phyloP scores from a whole-genome alignment of 2,329 filamentous ascomycete genomes.

The Pseudocercospora vitis region DNA sequence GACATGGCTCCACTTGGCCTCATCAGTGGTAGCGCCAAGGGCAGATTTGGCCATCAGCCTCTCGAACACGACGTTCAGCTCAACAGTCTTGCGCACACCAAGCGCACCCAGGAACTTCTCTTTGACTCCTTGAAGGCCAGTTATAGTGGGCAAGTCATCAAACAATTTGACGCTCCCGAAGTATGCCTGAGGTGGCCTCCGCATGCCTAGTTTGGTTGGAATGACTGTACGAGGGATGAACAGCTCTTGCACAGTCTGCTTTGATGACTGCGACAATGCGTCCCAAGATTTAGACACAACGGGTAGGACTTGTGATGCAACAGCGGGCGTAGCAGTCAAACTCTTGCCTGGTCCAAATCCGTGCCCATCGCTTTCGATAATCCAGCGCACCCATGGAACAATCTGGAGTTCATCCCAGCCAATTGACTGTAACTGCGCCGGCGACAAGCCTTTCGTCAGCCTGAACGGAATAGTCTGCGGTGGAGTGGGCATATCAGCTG shows the following conservation, averaged over 20 bases:
- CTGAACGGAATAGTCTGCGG: slow-evolving; percentile 78
- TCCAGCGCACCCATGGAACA: slow-evolving; percentile 78
- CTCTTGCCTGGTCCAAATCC: slow-evolving; percentile 64
- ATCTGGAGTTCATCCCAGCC: slow-evolving; percentile 86
- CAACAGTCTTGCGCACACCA: slow-evolving; percentile 92
- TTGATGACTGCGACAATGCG: slow-evolving; percentile 65
- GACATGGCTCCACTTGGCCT: slow-evolving; percentile 79
- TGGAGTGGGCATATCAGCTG: slow-evolving; percentile 76
- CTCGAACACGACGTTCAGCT: slow-evolving; percentile 89
- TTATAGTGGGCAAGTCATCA: slow-evolving; percentile 83
- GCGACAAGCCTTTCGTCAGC: slow-evolving; percentile 71
- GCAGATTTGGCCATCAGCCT: slow-evolving; percentile 68
- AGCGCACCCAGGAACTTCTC: slow-evolving; percentile 83
- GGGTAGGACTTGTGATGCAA: slow-evolving; percentile 73
- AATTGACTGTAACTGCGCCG: slow-evolving; percentile 71
- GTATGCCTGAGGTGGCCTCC: slow-evolving; percentile 78
- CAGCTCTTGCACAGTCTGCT: slow-evolving; percentile 62
- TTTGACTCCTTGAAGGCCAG: slow-evolving; percentile 74
- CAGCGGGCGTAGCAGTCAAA: slow-evolving; percentile 68
- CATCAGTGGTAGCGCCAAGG: slow-evolving; percentile 48
- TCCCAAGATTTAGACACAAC: slow-evolving; percentile 92
- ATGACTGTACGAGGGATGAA: slow-evolving; percentile 72
- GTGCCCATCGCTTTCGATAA: slow-evolving; percentile 67
- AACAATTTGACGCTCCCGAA: slow-evolving; percentile 94
- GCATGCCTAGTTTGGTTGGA: slow-evolving; percentile 90